Conservation (phyloP, 805 yeast species). For the Candida boleticola region DNA sequence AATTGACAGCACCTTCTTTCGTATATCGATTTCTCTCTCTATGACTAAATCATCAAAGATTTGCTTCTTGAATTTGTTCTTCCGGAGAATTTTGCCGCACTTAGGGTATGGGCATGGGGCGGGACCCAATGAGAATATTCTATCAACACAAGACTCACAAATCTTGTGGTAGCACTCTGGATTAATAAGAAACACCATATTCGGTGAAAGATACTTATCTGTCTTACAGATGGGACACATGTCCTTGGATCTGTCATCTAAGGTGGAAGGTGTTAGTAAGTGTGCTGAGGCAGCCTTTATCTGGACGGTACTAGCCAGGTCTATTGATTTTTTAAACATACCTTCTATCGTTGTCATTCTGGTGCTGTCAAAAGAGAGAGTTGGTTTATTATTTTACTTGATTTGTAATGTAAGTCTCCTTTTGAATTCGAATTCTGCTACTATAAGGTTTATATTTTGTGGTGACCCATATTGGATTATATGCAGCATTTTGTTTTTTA, state of each 20-base stretch:
- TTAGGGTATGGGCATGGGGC: slow-evolving; percentile 94
- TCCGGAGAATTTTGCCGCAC: slow-evolving; percentile 83
- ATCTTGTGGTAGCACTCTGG: slow-evolving; percentile 98
- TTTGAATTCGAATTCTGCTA: too few species aligned
- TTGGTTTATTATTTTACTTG: too few species aligned
- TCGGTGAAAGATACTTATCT: slow-evolving; percentile 89
- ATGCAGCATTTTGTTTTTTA: too few species aligned
- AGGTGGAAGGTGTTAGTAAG: too few species aligned
- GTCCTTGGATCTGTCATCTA: slow-evolving; percentile 59
- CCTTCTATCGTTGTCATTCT: too few species aligned
- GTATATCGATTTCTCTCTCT: slow-evolving; percentile 88
- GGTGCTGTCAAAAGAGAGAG: too few species aligned
- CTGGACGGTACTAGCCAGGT: too few species aligned
- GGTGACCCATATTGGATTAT: too few species aligned
- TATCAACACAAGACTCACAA: slow-evolving; percentile 94
- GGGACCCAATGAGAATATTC: slow-evolving; percentile 92
- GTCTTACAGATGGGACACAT: slow-evolving; percentile 98
- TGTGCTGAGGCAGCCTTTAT: too few species aligned
- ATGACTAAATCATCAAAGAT: slow-evolving; percentile 87
- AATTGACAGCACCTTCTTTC: slow-evolving; percentile 72
- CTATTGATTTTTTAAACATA: too few species aligned
- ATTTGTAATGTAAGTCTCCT: too few species aligned
- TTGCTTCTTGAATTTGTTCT: slow-evolving; percentile 88
- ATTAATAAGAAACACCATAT: slow-evolving; percentile 86
- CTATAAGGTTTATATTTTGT: too few species aligned